A percentile compares a stretch with the other conserved stretches of the same genome.
Evolutionary conservation across 345 rosid genomes (phyloP).

Genomic region (Orychophragmus violaceus): DNA sequence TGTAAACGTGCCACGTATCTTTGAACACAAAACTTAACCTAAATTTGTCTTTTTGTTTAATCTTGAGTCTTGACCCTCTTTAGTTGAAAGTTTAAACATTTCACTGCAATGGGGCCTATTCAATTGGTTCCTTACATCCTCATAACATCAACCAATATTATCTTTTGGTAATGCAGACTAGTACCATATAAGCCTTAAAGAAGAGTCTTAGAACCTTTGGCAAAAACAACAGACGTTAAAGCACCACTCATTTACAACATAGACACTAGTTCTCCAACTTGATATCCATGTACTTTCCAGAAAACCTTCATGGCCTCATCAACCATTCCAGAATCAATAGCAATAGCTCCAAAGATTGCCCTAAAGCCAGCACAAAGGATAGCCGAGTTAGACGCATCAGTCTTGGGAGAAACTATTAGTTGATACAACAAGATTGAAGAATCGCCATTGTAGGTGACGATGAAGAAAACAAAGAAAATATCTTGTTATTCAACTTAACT

Average conservation of each 20-base stretch:
- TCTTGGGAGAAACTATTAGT: too few species aligned
- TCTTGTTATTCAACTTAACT: too few species aligned
- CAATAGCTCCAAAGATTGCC: slow-evolving; percentile 71
- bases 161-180: neutral
- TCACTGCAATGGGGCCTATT: neutral
- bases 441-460: too few species aligned
- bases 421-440: too few species aligned
- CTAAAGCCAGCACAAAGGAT: slow-evolving; percentile 57
- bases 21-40: neutral
- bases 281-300: slow-evolving; percentile 43
- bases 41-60: neutral
- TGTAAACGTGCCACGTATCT: neutral
- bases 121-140: neutral
- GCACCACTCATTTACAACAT: slow-evolving; percentile 18
- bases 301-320: slow-evolving; percentile 50
- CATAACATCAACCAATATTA: neutral
- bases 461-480: too few species aligned
- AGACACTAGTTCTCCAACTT: slow-evolving; percentile 28
- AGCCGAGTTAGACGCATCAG: slow-evolving; percentile 34
- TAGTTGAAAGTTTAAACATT: neutral
- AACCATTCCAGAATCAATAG: slow-evolving; percentile 38
- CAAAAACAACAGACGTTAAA: neutral
- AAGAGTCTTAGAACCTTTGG: neutral
- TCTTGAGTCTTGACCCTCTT: too few species aligned
- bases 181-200: neutral